Percentiles rank a stretch among this genome's conserved stretches.
phyloP scores from a whole-genome alignment of 2,329 filamentous ascomycete species.

The Talaromyces sp. region DNA sequence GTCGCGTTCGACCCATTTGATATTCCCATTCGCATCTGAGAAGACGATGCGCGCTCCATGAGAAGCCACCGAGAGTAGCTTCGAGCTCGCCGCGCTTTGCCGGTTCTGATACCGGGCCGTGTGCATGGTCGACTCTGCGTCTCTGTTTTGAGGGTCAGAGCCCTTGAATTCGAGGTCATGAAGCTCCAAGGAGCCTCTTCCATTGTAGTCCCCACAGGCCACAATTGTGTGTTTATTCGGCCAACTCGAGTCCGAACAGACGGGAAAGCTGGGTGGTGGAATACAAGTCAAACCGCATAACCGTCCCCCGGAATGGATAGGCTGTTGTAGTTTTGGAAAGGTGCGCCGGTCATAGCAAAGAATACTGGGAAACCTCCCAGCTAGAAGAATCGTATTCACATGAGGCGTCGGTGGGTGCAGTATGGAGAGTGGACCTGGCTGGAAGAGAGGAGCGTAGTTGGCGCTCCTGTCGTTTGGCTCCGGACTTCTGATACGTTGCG shows the following conservation, averaged over 20 bases:
- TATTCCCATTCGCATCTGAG: conserved; percentile 73
- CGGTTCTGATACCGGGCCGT: conserved; percentile 61
- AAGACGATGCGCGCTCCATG: conserved; percentile 79
- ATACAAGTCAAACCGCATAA: conserved; percentile 68
- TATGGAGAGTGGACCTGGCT: conserved; percentile 77
- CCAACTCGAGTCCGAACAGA: conserved; percentile 34
- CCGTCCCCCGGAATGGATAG: conserved; percentile 76
- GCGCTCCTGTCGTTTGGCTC: conserved; percentile 28
- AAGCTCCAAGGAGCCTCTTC: conserved; percentile 83
- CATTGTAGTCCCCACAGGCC: conserved; percentile 84
- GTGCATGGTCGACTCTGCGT: conserved; percentile 23
- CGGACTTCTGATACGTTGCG: conserved; percentile 32
- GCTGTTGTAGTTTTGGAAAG: conserved; percentile 70
- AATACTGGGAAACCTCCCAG: conserved; percentile 81
- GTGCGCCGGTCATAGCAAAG: conserved; percentile 82
- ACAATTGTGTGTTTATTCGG: conserved; percentile 61
- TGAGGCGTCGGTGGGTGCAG: conserved; percentile 63
- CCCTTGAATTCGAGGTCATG: conserved; percentile 46
- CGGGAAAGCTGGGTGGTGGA: conserved; percentile 49
- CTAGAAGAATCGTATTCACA: conserved; percentile 77
- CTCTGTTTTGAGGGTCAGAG: conserved; percentile 20
- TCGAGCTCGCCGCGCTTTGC: conserved; percentile 73
- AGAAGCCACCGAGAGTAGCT: conserved; percentile 71
- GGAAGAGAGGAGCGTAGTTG: conserved; percentile 65
- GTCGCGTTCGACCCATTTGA: conserved; percentile 90